Base-by-base conservation (phyloP, 306 rosid genomes). In the Quercus wislizeni region DNA sequence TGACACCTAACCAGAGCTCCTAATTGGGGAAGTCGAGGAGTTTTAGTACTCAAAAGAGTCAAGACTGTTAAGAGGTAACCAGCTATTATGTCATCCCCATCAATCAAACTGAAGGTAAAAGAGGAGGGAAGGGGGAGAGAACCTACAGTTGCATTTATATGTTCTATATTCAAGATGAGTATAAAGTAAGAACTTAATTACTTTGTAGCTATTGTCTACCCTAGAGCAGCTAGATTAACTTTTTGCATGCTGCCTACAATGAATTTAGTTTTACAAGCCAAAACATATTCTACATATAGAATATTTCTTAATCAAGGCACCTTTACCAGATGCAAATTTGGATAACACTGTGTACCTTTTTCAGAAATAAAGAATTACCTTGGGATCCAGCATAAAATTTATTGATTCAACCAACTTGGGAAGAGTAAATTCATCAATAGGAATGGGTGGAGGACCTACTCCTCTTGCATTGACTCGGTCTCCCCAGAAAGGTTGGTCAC, bases 401-500 rank as follows among this genome's bases (percentile, higher is more conserved):
- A 96, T 91, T 20, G 99, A 91, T 27, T 71, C 88, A 74, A 93
- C 85, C 89, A 96, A 87, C 86, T 91, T 96, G 49, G 83, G 78
- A 88, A 96, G 96, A 46, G 98, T 86, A 81, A 96, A 96, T 90
- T 91, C 97, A 33, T 93, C 99, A 55, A 96, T 89, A 46, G 97
- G 94, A 54, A 96, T 93, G 78, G 99, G 97, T 69, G 88, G 75
- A 81, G 99, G 98, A 80, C 98, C 99, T 49, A 96, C 96, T 86
- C 94, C 93, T 89, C 97, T 89, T 51, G 82, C 98, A 86, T 92
- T 90, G 52, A 96, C 98, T 69, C 92, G 92, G 19, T 96, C 97
- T 63, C 99, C 99, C 99, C 99, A 96, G 89, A 96, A 96, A 72
- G 96, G 98, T 87, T 96, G 99, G 85, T 96, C 99, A 38, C 98